Base-by-base conservation (phyloP, 108 stramenopile species). In the Nitzschia inconspicua region DNA sequence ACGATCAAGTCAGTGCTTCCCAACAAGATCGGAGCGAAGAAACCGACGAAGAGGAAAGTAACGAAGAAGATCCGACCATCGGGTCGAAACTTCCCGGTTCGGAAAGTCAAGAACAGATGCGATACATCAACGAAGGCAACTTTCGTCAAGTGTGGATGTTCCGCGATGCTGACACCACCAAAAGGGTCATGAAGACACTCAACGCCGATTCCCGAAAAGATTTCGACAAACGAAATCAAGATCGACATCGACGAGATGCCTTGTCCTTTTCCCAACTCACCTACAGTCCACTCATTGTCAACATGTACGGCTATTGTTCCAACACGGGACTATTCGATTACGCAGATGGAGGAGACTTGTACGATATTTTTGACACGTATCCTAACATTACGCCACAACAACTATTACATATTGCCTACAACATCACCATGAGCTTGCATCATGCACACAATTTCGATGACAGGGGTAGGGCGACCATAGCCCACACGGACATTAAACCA, bases 201-300 rank as follows among this genome's bases (percentile, higher is more conserved):
- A 61, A 81, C 7, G 67, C 42, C 8, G 35, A 58, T 1, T 44
- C 65, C 44, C 14, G 27, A 9, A 64, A 77, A 10, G 39, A 57
- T 0, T 88, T 82, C 51, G 79, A 83, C 31, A 54, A 75, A 27
- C 50, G 82, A 40, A 84, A 82, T 66, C 83, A 78, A 57, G 88
- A 89, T 44, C 77, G 84, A 19, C 88, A 89, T 68, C 74, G 84
- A 8, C 72, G 81, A 31, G 88, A 89, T 75, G 88, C 88, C 0
- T 59, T 86, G 47, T 72, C 83, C 0, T 77, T 73, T 22, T 66
- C 71, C 26, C 50, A 73, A 50, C 41, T 89, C 31, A 68, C 73
- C 37, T 32, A 39, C 2, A 78, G 76, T 18, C 76, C 78, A 2
- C 47, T 83, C 43, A 67, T 89, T 27, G 77, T 83, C 30, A 72